Conservation (phyloP, 2,329 filamentous ascomycete species). For the Fusarium sp. region DNA sequence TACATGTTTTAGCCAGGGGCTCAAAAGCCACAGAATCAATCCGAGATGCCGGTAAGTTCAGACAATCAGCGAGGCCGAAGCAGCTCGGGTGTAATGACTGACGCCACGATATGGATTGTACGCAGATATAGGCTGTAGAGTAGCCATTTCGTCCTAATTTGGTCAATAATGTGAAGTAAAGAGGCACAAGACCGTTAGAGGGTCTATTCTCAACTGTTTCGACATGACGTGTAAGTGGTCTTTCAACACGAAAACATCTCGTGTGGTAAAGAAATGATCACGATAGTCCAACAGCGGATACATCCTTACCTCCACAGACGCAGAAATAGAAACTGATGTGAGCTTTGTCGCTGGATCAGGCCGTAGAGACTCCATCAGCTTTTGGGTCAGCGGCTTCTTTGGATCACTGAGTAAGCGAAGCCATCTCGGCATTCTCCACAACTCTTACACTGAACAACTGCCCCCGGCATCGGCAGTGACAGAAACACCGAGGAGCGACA, state of each 20-base stretch:
- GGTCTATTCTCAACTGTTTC: neutral
- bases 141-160: neutral
- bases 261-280: neutral
- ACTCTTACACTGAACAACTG: neutral
- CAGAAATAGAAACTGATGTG: neutral
- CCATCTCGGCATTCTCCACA: neutral
- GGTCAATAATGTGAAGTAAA: neutral
- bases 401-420: neutral
- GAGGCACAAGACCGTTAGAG: conserved; percentile 6
- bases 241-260: neutral
- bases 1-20: neutral
- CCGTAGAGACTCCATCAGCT: neutral
- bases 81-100: neutral
- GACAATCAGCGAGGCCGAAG: neutral
- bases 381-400: neutral
- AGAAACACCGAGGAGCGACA: neutral
- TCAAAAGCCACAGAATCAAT: neutral
- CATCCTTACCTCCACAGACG: neutral
- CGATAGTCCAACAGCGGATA: neutral
- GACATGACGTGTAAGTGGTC: neutral
- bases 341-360: neutral
- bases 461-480: neutral
- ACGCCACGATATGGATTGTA: conserved; percentile 7
- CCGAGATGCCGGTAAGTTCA: neutral
- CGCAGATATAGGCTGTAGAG: neutral